These are phyloP conservation scores for Centrapalus pauciflorus DNA, from an alignment of 129 eudicot species.

Conservation along the genomic window DNA sequence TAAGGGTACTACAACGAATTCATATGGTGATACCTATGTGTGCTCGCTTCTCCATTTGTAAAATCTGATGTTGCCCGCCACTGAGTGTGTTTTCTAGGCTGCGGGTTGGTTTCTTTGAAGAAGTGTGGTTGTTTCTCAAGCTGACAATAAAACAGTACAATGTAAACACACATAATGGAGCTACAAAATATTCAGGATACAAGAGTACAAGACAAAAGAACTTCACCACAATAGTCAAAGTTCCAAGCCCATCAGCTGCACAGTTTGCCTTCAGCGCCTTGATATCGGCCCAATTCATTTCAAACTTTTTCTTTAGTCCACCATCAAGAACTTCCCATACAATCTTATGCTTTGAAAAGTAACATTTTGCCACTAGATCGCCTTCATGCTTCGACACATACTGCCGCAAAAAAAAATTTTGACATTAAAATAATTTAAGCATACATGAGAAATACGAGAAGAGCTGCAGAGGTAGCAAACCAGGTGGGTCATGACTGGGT, in stretches of 20 bases:
- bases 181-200: not conserved
- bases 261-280: slow-evolving; percentile 53
- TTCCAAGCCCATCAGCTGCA: slow-evolving; percentile 60
- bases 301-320: slow-evolving; percentile 84
- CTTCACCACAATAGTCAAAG: slow-evolving; percentile 63
- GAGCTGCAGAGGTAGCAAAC: slow-evolving; percentile 4
- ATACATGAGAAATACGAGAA: not conserved
- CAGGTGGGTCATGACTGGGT: not conserved
- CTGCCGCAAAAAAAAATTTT: slow-evolving; percentile 37
- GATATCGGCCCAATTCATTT: slow-evolving; percentile 92
- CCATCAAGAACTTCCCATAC: slow-evolving; percentile 95
- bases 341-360: slow-evolving; percentile 86
- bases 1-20: slow-evolving; percentile 1
- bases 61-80: slow-evolving; percentile 86
- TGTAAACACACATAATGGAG: not conserved
- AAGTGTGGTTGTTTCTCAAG: slow-evolving; percentile 64
- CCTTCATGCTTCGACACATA: slow-evolving; percentile 71
- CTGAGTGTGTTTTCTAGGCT: slow-evolving; percentile 83
- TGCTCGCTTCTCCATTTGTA: slow-evolving; percentile 72
- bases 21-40: slow-evolving; percentile 40
- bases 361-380: slow-evolving; percentile 85
- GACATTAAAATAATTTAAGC: not conserved
- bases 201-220: not conserved
- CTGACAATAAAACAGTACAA: slow-evolving; percentile 30
- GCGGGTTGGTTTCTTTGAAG: slow-evolving; percentile 82